Evolutionary conservation across 768 basidiomycete genomes (phyloP).

Genomic region (Boletellus ananas): DNA sequence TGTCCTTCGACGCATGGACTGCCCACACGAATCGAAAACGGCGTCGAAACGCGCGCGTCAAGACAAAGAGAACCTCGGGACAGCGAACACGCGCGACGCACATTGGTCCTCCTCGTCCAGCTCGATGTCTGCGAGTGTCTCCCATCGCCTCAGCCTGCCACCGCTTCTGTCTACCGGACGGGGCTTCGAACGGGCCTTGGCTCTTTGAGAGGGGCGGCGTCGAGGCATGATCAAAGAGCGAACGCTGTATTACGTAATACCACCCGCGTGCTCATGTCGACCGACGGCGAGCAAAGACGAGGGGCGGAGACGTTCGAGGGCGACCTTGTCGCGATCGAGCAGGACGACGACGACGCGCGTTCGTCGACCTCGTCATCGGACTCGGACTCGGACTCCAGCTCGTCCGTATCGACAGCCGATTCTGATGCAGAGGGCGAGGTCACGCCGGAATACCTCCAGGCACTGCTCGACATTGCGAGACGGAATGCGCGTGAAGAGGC

Average conservation of each 20-base stretch:
- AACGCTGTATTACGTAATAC: slow-evolving; percentile 19
- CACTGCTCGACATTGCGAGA: slow-evolving; percentile 59
- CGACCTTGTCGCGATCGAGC: slow-evolving; percentile 1
- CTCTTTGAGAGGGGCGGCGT: slow-evolving; percentile 36
- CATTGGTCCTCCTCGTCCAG: slow-evolving; percentile 79
- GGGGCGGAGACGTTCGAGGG: neutral
- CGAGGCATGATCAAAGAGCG: slow-evolving; percentile 41
- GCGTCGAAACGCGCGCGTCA: neutral
- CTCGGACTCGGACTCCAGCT: slow-evolving; percentile 37
- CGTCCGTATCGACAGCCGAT: slow-evolving; percentile 30
- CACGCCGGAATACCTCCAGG: slow-evolving; percentile 58
- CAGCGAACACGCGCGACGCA: slow-evolving; percentile 34
- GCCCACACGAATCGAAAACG: neutral
- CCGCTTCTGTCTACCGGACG: slow-evolving; percentile 50
- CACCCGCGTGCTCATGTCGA: neutral
- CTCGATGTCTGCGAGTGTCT: slow-evolving; percentile 62
- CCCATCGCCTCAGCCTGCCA: slow-evolving; percentile 60
- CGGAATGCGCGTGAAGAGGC: slow-evolving; percentile 42
- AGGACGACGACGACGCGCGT: neutral
- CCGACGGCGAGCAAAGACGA: slow-evolving; percentile 7
- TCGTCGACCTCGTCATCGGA: slow-evolving; percentile 4
- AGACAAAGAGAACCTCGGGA: neutral
- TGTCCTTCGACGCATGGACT: slow-evolving; percentile 77
- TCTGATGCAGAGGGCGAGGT: slow-evolving; percentile 42
- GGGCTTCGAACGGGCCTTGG: slow-evolving; percentile 34